These are phyloP conservation scores for Neoboletus subvelutipes DNA, from an alignment of 768 basidiomycete genomes.

Conservation along the genomic window DNA sequence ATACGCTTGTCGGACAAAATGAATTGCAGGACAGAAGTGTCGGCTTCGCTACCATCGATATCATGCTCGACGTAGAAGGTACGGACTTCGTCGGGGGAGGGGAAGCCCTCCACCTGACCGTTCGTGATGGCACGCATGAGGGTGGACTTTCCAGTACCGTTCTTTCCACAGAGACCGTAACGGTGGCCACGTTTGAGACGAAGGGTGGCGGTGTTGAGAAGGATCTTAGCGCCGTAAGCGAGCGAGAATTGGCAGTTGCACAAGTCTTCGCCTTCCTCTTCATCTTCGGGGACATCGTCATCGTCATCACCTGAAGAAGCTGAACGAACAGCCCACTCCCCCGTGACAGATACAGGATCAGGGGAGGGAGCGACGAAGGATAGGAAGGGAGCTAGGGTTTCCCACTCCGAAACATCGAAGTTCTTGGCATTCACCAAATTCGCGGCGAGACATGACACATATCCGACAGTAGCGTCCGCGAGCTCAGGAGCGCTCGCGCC, in stretches of 20 bases:
- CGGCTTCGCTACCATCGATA: conserved; percentile 93
- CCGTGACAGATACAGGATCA: conserved; percentile 64
- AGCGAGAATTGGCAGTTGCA: conserved; percentile 99
- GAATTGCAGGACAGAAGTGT: conserved; percentile 87
- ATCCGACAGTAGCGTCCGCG: conserved; percentile 59
- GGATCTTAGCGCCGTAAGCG: conserved; percentile 97
- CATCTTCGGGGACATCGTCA: conserved; percentile 72
- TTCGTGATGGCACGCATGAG: conserved; percentile 93
- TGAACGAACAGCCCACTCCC: conserved; percentile 89
- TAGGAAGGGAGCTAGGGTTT: conserved; percentile 74
- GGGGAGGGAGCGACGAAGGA: conserved; percentile 61
- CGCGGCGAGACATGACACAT: conserved; percentile 77
- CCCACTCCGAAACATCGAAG: conserved; percentile 90
- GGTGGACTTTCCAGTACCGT: conserved; percentile 97
- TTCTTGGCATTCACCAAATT: conserved; percentile 88
- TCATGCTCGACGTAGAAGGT: conserved; percentile 99
- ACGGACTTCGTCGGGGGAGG: conserved; percentile 93
- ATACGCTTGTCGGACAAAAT: conserved; percentile 85
- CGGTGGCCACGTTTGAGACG: conserved; percentile 98
- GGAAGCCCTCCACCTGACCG: conserved; percentile 98
- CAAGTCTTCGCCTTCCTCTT: conserved; percentile 97
- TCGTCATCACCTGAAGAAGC: conserved; percentile 76
- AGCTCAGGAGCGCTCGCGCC: conserved; percentile 56
- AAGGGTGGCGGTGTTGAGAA: conserved; percentile 94
- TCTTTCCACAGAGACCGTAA: conserved; percentile 97